These are phyloP conservation scores for Aspergillus tubingensis DNA, from an alignment of 2,329 filamentous ascomycete genomes.

Conservation along the genomic window DNA sequence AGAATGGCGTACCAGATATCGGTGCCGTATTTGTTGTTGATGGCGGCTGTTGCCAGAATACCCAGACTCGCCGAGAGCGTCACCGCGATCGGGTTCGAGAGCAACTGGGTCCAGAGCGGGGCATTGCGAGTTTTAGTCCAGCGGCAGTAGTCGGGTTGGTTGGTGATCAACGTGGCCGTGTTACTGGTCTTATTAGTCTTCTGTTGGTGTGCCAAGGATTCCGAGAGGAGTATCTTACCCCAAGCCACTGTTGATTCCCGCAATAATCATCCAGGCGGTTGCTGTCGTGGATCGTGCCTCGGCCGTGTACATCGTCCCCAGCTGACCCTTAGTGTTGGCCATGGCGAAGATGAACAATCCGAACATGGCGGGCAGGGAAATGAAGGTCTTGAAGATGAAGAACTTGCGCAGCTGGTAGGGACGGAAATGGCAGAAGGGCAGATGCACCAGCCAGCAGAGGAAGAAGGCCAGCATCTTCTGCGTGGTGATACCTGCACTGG, in stretches of 20 bases:
- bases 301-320: constrained; percentile 29
- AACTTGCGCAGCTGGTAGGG: constrained; percentile 50
- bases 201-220: not conserved
- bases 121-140: constrained; percentile 34
- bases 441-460: constrained; percentile 43
- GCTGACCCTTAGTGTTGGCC: constrained; percentile 39
- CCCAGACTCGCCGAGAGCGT: constrained; percentile 47
- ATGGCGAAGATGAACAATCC: constrained; percentile 46
- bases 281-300: constrained; percentile 12
- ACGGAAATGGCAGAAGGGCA: constrained; percentile 47
- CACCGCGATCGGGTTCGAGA: constrained; percentile 46
- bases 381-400: constrained; percentile 49
- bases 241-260: constrained; percentile 44
- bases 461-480: constrained; percentile 41
- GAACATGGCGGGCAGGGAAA: constrained; percentile 42
- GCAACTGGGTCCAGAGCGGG: constrained; percentile 45
- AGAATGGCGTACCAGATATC: constrained; percentile 23
- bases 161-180: constrained; percentile 43
- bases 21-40: constrained; percentile 46
- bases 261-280: constrained; percentile 41
- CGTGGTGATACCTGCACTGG: constrained; percentile 36
- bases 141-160: constrained; percentile 50
- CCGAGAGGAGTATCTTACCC: constrained; percentile 17
- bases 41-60: constrained; percentile 48
- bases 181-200: constrained; percentile 16